A percentile compares a stretch with the other conserved stretches of the same genome.
Evolutionary conservation across 2,329 filamentous ascomycete species (phyloP).

Genomic region (Aspergillus neotritici): DNA sequence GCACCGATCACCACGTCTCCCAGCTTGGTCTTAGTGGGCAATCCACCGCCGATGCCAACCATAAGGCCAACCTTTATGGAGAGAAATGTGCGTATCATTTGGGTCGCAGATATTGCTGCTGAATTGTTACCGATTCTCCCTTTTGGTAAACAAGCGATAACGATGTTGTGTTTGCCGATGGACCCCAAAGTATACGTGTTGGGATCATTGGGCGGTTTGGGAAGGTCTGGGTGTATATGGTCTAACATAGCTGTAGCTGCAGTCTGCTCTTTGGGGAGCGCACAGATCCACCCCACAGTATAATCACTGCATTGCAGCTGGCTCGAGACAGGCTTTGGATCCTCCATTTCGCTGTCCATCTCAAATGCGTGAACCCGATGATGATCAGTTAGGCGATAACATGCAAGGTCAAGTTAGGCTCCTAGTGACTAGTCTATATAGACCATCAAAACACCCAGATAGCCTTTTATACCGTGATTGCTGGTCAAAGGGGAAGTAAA

Average conservation of each 20-base stretch:
- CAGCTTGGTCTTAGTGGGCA: slow-evolving; percentile 16
- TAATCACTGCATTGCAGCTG: slow-evolving; percentile 6
- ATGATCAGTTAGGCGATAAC: too few relatives aligned
- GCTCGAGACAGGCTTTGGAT: too few relatives aligned
- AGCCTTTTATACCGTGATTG: too few relatives aligned
- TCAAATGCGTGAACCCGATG: too few relatives aligned
- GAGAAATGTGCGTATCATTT: slow-evolving; percentile 15
- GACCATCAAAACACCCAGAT: too few relatives aligned
- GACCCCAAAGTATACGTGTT: slow-evolving; percentile 16
- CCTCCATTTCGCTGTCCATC: too few relatives aligned
- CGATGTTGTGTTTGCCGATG: slow-evolving; percentile 19
- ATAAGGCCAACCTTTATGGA: slow-evolving; percentile 15
- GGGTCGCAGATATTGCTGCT: slow-evolving; percentile 11
- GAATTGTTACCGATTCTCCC: slow-evolving; percentile 8
- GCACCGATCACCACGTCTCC: slow-evolving; percentile 16
- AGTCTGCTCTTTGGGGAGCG: slow-evolving; percentile 17
- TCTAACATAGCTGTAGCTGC: slow-evolving; percentile 20
- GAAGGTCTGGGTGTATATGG: slow-evolving; percentile 8
- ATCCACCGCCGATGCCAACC: slow-evolving; percentile 17
- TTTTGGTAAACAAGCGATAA: slow-evolving; percentile 14
- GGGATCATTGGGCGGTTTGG: slow-evolving; percentile 7
- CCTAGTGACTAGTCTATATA: too few relatives aligned
- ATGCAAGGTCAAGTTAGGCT: too few relatives aligned
- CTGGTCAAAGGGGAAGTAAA: too few relatives aligned
- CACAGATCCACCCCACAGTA: slow-evolving; percentile 18